Evolutionary conservation across 371 early-diverging fungal species (phyloP).

Genomic region (Parasitella parasitica): DNA sequence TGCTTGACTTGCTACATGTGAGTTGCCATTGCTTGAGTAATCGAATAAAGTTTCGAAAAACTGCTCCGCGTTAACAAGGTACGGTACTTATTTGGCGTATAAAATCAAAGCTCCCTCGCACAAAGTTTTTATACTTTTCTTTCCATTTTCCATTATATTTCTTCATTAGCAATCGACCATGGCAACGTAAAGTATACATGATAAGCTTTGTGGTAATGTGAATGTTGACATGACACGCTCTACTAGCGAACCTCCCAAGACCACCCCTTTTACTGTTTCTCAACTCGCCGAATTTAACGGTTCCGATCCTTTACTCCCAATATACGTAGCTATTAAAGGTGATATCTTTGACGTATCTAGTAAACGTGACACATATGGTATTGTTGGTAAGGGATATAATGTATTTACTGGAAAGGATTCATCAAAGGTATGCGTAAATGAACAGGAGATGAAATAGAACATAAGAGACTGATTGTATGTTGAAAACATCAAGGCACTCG

Average conservation of each 20-base stretch:
- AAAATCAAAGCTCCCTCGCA: neutral
- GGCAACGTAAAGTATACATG: slow-evolving; percentile 17
- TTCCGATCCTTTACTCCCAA: slow-evolving; percentile 59
- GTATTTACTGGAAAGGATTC: slow-evolving; percentile 85
- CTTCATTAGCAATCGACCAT: slow-evolving; percentile 5
- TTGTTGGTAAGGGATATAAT: slow-evolving; percentile 66
- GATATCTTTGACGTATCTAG: slow-evolving; percentile 78
- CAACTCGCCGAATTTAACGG: slow-evolving; percentile 77
- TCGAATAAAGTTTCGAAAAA: neutral
- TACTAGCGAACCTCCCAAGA: slow-evolving; percentile 50
- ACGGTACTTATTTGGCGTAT: neutral
- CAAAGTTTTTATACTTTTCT: neutral
- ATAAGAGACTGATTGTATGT: neutral
- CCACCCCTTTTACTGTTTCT: slow-evolving; percentile 53
- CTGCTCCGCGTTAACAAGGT: neutral
- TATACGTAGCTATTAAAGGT: slow-evolving; percentile 85
- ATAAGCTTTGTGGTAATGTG: neutral
- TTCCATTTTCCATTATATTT: neutral
- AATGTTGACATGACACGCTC: neutral
- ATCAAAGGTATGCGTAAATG: slow-evolving; percentile 49
- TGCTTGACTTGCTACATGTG: no score
- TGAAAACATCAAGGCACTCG: slow-evolving; percentile 62
- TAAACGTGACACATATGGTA: slow-evolving; percentile 69
- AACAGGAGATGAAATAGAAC: neutral
- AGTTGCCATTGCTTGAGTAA: no score